A percentile compares a stretch with the other conserved stretches of the same genome.
Conservation (phyloP, 441 rosid genomes). For the Raphanus hybrid region DNA sequence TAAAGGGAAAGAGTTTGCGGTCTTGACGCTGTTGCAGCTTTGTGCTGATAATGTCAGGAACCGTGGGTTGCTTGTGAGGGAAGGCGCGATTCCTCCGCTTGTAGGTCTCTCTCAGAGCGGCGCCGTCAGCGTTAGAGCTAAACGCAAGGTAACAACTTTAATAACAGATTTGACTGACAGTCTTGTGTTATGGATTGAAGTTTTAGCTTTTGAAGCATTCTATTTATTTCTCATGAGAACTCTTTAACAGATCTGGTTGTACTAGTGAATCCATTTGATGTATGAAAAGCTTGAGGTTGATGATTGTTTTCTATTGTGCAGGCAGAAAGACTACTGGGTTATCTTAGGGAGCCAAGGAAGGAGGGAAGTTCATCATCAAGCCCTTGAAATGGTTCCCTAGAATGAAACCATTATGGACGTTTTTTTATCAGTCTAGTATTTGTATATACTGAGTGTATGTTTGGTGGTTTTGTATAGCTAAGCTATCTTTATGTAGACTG, state of each 20-base stretch:
- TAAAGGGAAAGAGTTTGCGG: conserved; percentile 87
- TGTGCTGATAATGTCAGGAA: conserved; percentile 74
- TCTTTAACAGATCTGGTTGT: conserved; percentile 11
- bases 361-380: conserved; percentile 66
- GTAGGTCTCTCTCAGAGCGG: conserved; percentile 88
- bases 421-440: conserved; percentile 31
- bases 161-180: background rate
- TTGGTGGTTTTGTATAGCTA: conserved; percentile 61
- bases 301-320: conserved; percentile 42
- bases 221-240: background rate
- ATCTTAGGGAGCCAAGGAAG: conserved; percentile 82
- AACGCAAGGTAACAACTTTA: conserved; percentile 62
- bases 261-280: background rate
- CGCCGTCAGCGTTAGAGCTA: conserved; percentile 63
- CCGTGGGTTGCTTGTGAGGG: conserved; percentile 85
- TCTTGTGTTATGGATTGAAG: background rate
- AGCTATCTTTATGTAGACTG: conserved; percentile 47
- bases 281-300: conserved; percentile 10
- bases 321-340: conserved; percentile 91
- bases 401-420: background rate
- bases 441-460: conserved; percentile 59
- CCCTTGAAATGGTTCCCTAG: conserved; percentile 47
- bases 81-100: conserved; percentile 96
- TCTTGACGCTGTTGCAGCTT: conserved; percentile 76
- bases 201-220: background rate